Conservation (phyloP, 2,329 filamentous ascomycete species). For the Microcera coccophila region DNA sequence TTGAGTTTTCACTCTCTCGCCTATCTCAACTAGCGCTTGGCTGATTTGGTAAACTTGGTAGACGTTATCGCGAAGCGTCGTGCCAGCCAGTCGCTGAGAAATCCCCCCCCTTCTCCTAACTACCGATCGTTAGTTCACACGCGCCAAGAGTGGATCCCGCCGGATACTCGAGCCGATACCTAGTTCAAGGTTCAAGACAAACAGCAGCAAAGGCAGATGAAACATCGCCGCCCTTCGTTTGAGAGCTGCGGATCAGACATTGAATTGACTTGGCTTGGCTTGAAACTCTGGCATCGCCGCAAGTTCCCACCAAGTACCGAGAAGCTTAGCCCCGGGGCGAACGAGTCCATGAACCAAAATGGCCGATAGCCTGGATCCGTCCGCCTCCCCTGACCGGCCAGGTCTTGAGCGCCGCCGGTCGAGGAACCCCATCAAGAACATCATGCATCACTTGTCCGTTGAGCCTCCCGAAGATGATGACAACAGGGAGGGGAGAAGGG, state of each 20-base stretch:
- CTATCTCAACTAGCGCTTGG: too few relatives aligned
- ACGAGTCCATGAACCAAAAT: constrained; percentile 17
- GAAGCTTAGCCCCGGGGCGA: background rate
- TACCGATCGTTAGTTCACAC: constrained; percentile 8
- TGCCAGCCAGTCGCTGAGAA: too few relatives aligned
- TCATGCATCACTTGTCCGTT: constrained; percentile 38
- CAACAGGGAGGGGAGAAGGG: constrained; percentile 25
- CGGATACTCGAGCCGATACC: constrained; percentile 21
- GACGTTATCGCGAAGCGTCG: too few relatives aligned
- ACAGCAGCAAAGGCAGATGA: constrained; percentile 12
- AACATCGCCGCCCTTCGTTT: constrained; percentile 19
- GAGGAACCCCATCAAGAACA: constrained; percentile 34
- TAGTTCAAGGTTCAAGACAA: background rate
- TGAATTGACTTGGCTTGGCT: too few relatives aligned
- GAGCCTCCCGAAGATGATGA: constrained; percentile 29
- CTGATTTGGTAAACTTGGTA: too few relatives aligned
- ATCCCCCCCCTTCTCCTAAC: constrained; percentile 1
- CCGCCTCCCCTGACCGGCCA: constrained; percentile 20
- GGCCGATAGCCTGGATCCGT: constrained; percentile 29
- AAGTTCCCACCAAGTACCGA: background rate
- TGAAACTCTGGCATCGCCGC: background rate
- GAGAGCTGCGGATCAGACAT: constrained; percentile 1
- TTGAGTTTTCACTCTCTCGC: background rate
- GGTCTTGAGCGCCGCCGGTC: constrained; percentile 32
- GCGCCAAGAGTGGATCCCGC: constrained; percentile 26